A percentile compares a stretch with the other conserved stretches of the same genome.
Evolutionary conservation across 2,329 filamentous ascomycete species (phyloP).

Genomic region (Aspergillus calidoustus): DNA sequence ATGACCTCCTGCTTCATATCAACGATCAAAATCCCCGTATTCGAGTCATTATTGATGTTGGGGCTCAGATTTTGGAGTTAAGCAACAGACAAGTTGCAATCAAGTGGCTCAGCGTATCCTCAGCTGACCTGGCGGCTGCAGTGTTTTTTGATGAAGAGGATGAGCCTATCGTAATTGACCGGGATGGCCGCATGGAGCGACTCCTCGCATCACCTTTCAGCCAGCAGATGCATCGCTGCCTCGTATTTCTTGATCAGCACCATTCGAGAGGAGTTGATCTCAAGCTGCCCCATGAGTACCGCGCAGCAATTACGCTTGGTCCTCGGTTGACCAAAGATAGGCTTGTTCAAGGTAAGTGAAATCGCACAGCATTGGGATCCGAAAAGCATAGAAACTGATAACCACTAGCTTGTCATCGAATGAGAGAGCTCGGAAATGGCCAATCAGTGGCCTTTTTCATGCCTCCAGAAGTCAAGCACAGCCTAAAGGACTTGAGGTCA

Average conservation of each 20-base stretch:
- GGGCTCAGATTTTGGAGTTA: constrained; percentile 69
- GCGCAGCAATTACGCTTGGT: constrained; percentile 70
- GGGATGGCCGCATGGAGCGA: constrained; percentile 27
- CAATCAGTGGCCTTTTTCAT: constrained; percentile 52
- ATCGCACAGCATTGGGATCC: constrained; percentile 26
- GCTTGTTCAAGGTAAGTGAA: constrained; percentile 64
- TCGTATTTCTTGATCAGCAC: constrained; percentile 71
- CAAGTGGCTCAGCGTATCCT: constrained; percentile 53
- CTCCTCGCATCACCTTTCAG: constrained; percentile 63
- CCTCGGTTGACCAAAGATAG: constrained; percentile 68
- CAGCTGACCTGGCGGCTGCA: constrained; percentile 21
- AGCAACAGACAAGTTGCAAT: constrained; percentile 59
- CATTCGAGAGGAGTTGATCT: constrained; percentile 74
- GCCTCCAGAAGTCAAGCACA: constrained; percentile 61
- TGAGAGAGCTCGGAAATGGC: no score
- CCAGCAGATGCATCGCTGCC: constrained; percentile 59
- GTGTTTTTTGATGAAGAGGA: constrained; percentile 58
- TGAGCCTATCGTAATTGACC: constrained; percentile 34
- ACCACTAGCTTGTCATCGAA: no score
- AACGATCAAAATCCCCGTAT: constrained; percentile 43
- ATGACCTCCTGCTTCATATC: constrained; percentile 52
- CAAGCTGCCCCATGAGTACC: constrained; percentile 60
- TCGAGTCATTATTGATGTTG: constrained; percentile 70
- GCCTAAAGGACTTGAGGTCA: constrained; percentile 49
- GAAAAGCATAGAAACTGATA: constrained; percentile 32